Conservation (phyloP, 2,329 filamentous ascomycete genomes). For the Hypoxylon sp. region DNA sequence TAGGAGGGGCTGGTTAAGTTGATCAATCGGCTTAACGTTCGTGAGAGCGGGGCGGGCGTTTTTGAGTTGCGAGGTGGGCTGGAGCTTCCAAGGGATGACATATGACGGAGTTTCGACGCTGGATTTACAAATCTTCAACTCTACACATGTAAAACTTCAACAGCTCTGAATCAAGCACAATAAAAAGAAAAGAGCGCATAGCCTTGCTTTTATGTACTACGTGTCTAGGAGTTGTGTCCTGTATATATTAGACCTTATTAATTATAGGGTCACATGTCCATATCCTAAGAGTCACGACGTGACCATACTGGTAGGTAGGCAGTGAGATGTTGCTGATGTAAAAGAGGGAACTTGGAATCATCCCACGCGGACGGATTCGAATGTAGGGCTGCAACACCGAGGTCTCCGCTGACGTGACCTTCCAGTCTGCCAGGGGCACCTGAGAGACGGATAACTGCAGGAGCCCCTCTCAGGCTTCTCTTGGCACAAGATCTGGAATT, state of each 20-base stretch:
- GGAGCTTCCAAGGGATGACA: slow-evolving; percentile 38
- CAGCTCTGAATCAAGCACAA: not conserved
- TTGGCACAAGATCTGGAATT: slow-evolving; percentile 27
- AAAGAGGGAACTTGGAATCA: slow-evolving; percentile 20
- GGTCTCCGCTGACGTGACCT: slow-evolving; percentile 40
- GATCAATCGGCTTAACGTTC: slow-evolving; percentile 21
- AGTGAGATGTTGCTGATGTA: slow-evolving; percentile 39
- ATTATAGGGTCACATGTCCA: slow-evolving; percentile 37
- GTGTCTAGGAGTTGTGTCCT: not conserved
- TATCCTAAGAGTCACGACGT: slow-evolving; percentile 29
- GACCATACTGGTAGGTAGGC: slow-evolving; percentile 28
- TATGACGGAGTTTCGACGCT: slow-evolving; percentile 19
- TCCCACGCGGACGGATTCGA: slow-evolving; percentile 21
- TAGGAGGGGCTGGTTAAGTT: slow-evolving; percentile 36
- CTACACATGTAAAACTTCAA: slow-evolving; percentile 6
- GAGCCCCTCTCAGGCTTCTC: slow-evolving; percentile 35
- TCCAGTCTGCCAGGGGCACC: slow-evolving; percentile 33
- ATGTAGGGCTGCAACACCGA: slow-evolving; percentile 39
- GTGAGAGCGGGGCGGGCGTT: slow-evolving; percentile 36
- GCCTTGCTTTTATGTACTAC: slow-evolving; percentile 7
- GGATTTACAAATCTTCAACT: slow-evolving; percentile 4
- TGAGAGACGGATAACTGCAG: slow-evolving; percentile 41
- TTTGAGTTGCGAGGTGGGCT: slow-evolving; percentile 23
- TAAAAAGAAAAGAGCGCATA: slow-evolving; percentile 2
- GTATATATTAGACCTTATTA: slow-evolving; percentile 16